phyloP scores from a whole-genome alignment of 306 rosid species.

The Lablab purpureus region DNA sequence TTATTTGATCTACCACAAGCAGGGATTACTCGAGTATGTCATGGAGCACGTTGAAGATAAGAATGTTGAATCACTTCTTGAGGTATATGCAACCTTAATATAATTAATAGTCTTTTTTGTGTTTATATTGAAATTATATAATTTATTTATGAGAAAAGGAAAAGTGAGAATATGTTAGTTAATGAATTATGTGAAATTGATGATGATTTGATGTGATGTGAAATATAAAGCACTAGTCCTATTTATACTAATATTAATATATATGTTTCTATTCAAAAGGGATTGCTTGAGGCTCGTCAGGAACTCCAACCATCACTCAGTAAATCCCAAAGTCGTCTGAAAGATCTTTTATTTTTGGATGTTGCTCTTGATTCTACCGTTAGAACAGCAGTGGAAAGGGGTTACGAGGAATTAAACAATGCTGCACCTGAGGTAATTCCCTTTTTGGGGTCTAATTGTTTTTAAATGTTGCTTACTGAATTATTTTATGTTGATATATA shows the following conservation, averaged over 20 bases:
- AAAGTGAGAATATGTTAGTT: neutral
- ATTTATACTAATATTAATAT: constrained; percentile 29
- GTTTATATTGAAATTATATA: constrained; percentile 3
- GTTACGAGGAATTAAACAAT: constrained; percentile 79
- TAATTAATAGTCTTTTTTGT: constrained; percentile 19
- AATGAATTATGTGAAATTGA: neutral
- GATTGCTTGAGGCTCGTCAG: constrained; percentile 94
- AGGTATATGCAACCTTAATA: constrained; percentile 65
- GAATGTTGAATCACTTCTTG: constrained; percentile 79
- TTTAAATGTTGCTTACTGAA: constrained; percentile 23
- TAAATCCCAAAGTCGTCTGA: constrained; percentile 79
- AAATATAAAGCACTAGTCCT: constrained; percentile 1
- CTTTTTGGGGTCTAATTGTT: constrained; percentile 26
- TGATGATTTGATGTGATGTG: neutral
- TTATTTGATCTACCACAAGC: constrained; percentile 39
- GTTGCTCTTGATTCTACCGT: constrained; percentile 95
- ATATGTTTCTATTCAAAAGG: constrained; percentile 56
- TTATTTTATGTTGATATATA: constrained; percentile 14
- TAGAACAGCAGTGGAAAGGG: constrained; percentile 94
- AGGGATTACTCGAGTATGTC: constrained; percentile 79
- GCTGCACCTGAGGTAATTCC: constrained; percentile 83
- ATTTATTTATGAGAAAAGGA: neutral
- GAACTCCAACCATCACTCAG: constrained; percentile 75
- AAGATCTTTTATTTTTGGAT: constrained; percentile 95
- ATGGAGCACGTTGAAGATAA: constrained; percentile 77